phyloP scores from a whole-genome alignment of 108 stramenopile genomes.

The Fragilariopsis cylindrus region DNA sequence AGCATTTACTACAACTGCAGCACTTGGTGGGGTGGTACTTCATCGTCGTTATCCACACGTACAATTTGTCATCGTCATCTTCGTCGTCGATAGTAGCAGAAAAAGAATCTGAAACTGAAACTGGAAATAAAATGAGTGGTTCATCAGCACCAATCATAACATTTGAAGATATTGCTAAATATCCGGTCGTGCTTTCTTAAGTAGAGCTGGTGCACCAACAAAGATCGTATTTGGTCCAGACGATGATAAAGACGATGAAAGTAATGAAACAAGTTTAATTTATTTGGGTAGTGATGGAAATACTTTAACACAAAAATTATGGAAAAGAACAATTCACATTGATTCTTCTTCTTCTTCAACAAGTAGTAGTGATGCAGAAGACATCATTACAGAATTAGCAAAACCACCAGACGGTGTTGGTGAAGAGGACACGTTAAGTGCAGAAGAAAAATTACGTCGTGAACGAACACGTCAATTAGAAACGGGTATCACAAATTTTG shows the following conservation, averaged over 20 bases:
- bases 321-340: neutral
- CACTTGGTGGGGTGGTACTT: no score
- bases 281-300: slow-evolving; percentile 5
- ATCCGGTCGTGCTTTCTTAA: slow-evolving; percentile 14
- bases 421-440: slow-evolving; percentile 6
- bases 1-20: no score
- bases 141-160: neutral
- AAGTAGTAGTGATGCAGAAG: neutral
- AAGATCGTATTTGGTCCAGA: slow-evolving; percentile 13
- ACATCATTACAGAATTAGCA: slow-evolving; percentile 3
- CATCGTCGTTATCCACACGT: no score
- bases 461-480: slow-evolving; percentile 59
- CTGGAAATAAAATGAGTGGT: no score
- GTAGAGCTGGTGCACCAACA: slow-evolving; percentile 15
- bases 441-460: slow-evolving; percentile 42
- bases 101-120: no score
- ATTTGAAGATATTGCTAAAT: slow-evolving; percentile 20
- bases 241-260: neutral
- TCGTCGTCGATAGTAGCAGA: no score
- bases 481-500: slow-evolving; percentile 50
- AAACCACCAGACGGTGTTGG: slow-evolving; percentile 14
- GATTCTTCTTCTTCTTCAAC: neutral
- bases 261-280: neutral
- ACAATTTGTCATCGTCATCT: no score
- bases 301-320: slow-evolving; percentile 4